Percentiles rank a stretch among this genome's conserved stretches.
Conservation (phyloP, 2,329 filamentous ascomycete genomes). For the Fusarium buharicum region DNA sequence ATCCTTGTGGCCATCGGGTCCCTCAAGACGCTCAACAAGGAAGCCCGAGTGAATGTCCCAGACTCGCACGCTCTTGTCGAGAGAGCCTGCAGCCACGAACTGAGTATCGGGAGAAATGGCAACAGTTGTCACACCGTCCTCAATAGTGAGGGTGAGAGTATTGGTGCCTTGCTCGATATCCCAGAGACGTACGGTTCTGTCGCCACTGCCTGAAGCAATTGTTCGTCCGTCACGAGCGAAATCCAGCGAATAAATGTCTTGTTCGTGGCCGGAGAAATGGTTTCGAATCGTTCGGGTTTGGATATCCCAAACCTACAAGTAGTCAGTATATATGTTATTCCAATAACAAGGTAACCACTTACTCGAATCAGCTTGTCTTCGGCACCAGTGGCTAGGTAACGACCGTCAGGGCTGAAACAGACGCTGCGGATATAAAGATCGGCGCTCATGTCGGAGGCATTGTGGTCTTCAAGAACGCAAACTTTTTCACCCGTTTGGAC, state of each 20-base stretch:
- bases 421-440: slow-evolving; percentile 98
- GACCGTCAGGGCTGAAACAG: slow-evolving; percentile 97
- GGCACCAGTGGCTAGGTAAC: slow-evolving; percentile 92
- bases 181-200: slow-evolving; percentile 95
- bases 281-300: slow-evolving; percentile 83
- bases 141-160: slow-evolving; percentile 87
- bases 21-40: slow-evolving; percentile 90
- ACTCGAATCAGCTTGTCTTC: slow-evolving; percentile 97
- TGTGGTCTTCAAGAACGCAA: slow-evolving; percentile 89
- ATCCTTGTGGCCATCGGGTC: slow-evolving; percentile 93
- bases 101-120: slow-evolving; percentile 96
- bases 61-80: slow-evolving; percentile 97
- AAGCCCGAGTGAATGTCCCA: slow-evolving; percentile 92
- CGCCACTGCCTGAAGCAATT: slow-evolving; percentile 94
- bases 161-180: slow-evolving; percentile 88
- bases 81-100: slow-evolving; percentile 91
- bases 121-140: slow-evolving; percentile 97
- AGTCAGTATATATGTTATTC: slow-evolving; percentile 20
- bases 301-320: slow-evolving; percentile 90
- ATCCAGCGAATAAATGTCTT: slow-evolving; percentile 97
- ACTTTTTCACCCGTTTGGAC: slow-evolving; percentile 88
- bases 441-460: slow-evolving; percentile 79
- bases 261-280: slow-evolving; percentile 95
- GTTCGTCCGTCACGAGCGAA: slow-evolving; percentile 93
- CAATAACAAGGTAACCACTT: slow-evolving; percentile 53